Base-by-base conservation (phyloP, 2,329 filamentous ascomycete genomes). In the Penicillium vulpinum region DNA sequence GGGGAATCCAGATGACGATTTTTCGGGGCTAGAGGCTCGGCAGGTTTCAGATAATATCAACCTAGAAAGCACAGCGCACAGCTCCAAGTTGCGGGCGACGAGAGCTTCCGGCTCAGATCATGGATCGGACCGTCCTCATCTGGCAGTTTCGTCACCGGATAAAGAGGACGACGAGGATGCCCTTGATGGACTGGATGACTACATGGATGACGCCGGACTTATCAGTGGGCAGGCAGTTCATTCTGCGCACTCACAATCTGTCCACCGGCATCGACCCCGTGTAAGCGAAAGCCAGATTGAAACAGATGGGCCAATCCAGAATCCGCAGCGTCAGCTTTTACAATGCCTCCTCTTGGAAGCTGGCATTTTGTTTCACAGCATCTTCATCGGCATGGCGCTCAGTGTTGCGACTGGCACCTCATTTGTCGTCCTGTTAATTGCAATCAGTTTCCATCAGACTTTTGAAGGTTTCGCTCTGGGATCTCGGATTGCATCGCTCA, bases 401-500 rank as follows among this genome's bases (percentile, higher is more conserved):
- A 91, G 88, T 0, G 90, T 94, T 0, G 87, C 90, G 0, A 91
- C 89, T 0, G 90, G 90, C 0, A 88, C 89, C 0, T 85, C 88
- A 1, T 94, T 94, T 69, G 79, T 91, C 40, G 88, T 93, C 13
- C 89, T 94, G 61, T 79, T 94, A 0, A 81, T 92, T 29, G 90
- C 90, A 48, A 92, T 94, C 60, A 86, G 85, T 62, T 92, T 93
- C 74, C 90, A 94, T 69, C 89, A 96, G 76, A 91, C 89, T 1
- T 96, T 96, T 62, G 91, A 96, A 76, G 91, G 91, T 2, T 85
- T 96, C 15, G 91, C 91, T 0, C 83, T 96, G 5, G 91, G 91
- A 7, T 89, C 89, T 41, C 88, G 91, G 56, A 96, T 96, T 66
- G 89, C 91, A 0, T 88, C 89, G 10, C 85, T 96, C 28, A 86